Evolutionary conservation across 2,329 filamentous ascomycete species (phyloP).

Genomic region (Stemphylium beticola): DNA sequence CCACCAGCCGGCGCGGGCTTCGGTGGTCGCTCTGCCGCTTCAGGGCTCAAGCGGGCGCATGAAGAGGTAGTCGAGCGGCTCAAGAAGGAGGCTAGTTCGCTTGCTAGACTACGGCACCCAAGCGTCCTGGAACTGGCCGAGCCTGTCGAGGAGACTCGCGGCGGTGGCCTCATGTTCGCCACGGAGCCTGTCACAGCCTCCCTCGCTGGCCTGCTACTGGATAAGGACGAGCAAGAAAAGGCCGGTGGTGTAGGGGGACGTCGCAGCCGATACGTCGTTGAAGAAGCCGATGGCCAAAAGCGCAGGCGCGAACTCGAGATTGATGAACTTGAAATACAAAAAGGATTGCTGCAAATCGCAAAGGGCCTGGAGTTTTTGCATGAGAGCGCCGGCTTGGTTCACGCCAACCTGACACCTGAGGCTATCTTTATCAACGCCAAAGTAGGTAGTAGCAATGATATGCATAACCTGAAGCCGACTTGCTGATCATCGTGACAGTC

Average conservation of each 20-base stretch:
- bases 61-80: conserved; percentile 91
- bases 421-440: conserved; percentile 94
- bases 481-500: conserved; percentile 62
- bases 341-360: conserved; percentile 88
- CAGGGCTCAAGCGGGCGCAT: conserved; percentile 77
- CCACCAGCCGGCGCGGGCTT: conserved; percentile 65
- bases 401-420: conserved; percentile 93
- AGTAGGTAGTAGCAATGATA: conserved; percentile 55
- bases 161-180: conserved; percentile 91
- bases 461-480: conserved; percentile 6
- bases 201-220: conserved; percentile 78
- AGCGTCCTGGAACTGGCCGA: conserved; percentile 92
- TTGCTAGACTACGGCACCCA: conserved; percentile 88
- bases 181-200: conserved; percentile 91
- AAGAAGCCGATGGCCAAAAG: conserved; percentile 75
- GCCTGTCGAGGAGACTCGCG: conserved; percentile 91
- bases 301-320: conserved; percentile 83
- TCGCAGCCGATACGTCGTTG: conserved; percentile 79
- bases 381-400: conserved; percentile 90
- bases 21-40: conserved; percentile 63
- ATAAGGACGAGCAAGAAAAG: conserved; percentile 87
- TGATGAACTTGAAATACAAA: conserved; percentile 97
- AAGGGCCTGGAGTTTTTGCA: conserved; percentile 96
- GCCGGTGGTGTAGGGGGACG: conserved; percentile 71
- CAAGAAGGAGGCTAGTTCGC: conserved; percentile 87